Evolutionary conservation across 1,139 yeast species (phyloP).

Genomic region (Citeromyces siamensis): DNA sequence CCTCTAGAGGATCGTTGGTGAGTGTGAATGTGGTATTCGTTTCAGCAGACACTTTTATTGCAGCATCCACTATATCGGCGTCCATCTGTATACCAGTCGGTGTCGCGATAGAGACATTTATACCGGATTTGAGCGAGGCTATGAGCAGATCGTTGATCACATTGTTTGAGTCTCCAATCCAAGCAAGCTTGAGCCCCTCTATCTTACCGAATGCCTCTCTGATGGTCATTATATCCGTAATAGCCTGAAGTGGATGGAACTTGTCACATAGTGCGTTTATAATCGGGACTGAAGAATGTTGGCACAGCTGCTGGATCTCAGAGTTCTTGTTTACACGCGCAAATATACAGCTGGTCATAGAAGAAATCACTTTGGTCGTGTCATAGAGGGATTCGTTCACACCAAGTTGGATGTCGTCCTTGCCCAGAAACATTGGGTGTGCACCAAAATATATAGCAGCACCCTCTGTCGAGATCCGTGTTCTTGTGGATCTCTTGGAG

Average conservation of each 20-base stretch:
- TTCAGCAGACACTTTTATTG: conserved; percentile 37
- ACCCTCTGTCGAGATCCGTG: conserved; percentile 89
- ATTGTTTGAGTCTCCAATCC: conserved; percentile 97
- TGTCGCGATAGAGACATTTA: conserved; percentile 72
- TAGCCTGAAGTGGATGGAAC: conserved; percentile 92
- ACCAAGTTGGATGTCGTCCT: conserved; percentile 93
- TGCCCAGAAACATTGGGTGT: conserved; percentile 92
- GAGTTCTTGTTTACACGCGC: conserved; percentile 88
- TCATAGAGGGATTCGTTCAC: conserved; percentile 86
- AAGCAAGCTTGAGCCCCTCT: conserved; percentile 66
- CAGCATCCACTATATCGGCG: conserved; percentile 38
- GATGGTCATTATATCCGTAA: conserved; percentile 80
- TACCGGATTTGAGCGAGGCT: conserved; percentile 80
- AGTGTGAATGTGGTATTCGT: conserved; percentile 42
- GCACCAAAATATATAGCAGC: conserved; percentile 93
- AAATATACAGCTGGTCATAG: conserved; percentile 91
- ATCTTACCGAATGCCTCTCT: conserved; percentile 56
- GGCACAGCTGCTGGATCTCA: conserved; percentile 67
- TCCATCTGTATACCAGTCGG: conserved; percentile 66
- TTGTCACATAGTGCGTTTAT: conserved; percentile 89
- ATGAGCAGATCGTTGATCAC: conserved; percentile 91
- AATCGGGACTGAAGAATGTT: conserved; percentile 76
- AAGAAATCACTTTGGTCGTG: conserved; percentile 77
- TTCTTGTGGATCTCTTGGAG: conserved; percentile 87
- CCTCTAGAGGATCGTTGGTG: conserved; percentile 62